Evolutionary conservation across 805 yeast genomes (phyloP).

Genomic region (Candida endomychidarum): DNA sequence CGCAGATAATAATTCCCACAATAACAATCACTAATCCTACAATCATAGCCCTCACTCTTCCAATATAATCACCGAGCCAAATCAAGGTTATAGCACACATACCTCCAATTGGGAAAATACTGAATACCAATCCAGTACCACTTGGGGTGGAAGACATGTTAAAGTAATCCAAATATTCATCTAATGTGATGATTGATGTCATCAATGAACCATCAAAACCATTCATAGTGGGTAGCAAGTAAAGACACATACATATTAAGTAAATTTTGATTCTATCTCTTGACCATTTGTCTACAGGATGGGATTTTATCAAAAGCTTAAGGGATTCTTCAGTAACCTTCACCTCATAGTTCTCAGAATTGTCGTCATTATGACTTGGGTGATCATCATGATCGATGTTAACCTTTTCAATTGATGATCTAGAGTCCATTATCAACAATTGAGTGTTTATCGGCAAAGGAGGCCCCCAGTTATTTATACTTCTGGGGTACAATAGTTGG

Average conservation of each 20-base stretch:
- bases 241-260: conserved; percentile 15
- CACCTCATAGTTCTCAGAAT: background rate
- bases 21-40: conserved; percentile 24
- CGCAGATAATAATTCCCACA: conserved; percentile 33
- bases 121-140: conserved; percentile 38
- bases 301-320: conserved; percentile 8
- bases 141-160: conserved; percentile 26
- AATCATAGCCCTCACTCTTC: conserved; percentile 33
- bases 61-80: conserved; percentile 30
- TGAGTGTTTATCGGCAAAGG: too few species aligned
- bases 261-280: conserved; percentile 13
- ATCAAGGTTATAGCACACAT: conserved; percentile 25
- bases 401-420: conserved; percentile 2
- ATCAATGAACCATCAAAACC: conserved; percentile 48
- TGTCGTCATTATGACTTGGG: background rate
- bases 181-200: conserved; percentile 20
- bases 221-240: conserved; percentile 41
- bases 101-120: conserved; percentile 30
- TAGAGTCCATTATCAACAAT: conserved; percentile 3
- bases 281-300: conserved; percentile 16
- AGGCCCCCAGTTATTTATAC: background rate
- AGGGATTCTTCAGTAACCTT: conserved; percentile 10
- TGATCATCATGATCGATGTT: conserved; percentile 3
- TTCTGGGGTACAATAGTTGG: too few species aligned
- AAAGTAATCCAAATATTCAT: conserved; percentile 17